A percentile compares a stretch with the other conserved stretches of the same genome.
Conservation (phyloP, 140 eudicot species). For the Stevia rebaudiana region DNA sequence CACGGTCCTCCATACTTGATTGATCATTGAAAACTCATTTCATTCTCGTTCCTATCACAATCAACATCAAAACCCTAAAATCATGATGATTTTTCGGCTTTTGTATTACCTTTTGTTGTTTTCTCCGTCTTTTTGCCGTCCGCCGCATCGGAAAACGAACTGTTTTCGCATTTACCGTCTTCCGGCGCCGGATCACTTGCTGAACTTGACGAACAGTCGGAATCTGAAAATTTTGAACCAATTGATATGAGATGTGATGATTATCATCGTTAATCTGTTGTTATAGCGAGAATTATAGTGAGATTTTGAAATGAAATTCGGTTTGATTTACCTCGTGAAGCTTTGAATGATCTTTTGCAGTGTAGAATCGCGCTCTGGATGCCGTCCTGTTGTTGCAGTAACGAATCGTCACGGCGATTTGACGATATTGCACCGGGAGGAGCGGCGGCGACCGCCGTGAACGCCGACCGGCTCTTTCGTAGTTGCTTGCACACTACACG, state of each 20-base stretch:
- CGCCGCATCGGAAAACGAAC: slow-evolving; percentile 14
- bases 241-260: not conserved
- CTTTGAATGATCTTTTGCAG: slow-evolving; percentile 83
- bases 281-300: not conserved
- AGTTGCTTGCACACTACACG: slow-evolving; percentile 64
- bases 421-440: slow-evolving; percentile 29
- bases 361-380: slow-evolving; percentile 90
- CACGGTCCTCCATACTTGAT: slow-evolving; percentile 3
- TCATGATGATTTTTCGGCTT: slow-evolving; percentile 11
- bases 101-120: slow-evolving; percentile 10
- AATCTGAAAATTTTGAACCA: slow-evolving; percentile 6
- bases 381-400: slow-evolving; percentile 84
- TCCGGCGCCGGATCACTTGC: slow-evolving; percentile 8
- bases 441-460: slow-evolving; percentile 47
- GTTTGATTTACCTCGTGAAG: slow-evolving; percentile 49
- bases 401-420: slow-evolving; percentile 73
- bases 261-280: not conserved
- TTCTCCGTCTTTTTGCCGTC: slow-evolving; percentile 11
- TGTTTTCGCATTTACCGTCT: not conserved
- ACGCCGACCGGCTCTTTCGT: slow-evolving; percentile 67
- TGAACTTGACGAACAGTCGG: slow-evolving; percentile 24
- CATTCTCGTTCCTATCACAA: slow-evolving; percentile 35
- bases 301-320: not conserved
- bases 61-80: slow-evolving; percentile 32
- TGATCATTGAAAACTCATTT: slow-evolving; percentile 19